phyloP scores from a whole-genome alignment of 345 rosid genomes.

The Anastatica hierochuntica region DNA sequence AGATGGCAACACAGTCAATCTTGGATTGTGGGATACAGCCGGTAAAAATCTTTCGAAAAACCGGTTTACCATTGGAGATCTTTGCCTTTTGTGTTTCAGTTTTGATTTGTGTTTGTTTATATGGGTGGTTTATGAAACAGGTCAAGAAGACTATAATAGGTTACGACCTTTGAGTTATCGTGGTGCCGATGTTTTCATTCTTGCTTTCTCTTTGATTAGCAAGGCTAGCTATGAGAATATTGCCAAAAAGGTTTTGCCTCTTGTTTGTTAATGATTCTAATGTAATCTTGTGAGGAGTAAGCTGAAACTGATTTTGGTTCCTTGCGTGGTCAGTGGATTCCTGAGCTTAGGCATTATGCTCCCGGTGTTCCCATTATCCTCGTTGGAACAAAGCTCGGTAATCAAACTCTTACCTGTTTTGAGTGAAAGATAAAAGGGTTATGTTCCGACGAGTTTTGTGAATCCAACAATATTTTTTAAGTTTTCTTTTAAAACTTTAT shows the following conservation, averaged over 20 bases:
- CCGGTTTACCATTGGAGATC: not conserved
- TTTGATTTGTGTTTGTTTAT: too few species aligned
- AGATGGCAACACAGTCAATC: conserved; percentile 82
- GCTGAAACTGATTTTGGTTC: not conserved
- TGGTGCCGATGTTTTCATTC: too few species aligned
- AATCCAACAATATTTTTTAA: too few species aligned
- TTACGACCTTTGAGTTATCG: too few species aligned
- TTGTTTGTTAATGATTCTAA: not conserved
- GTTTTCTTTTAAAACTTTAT: too few species aligned
- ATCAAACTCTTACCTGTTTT: not conserved
- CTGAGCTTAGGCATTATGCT: conserved; percentile 84
- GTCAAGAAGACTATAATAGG: too few species aligned
- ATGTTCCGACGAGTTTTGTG: too few species aligned
- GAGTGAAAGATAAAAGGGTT: not conserved
- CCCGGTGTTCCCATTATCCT: conserved; percentile 80
- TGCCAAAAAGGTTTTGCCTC: conserved; percentile 62
- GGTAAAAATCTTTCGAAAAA: conserved; percentile 41
- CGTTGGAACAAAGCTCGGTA: too few species aligned
- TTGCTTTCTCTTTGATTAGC: conserved; percentile 94
- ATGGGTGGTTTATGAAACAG: too few species aligned
- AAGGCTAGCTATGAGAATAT: conserved; percentile 97
- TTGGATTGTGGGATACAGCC: conserved; percentile 96
- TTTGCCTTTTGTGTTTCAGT: too few species aligned
- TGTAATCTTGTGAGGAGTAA: not conserved
- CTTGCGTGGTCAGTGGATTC: conserved; percentile 81